Base-by-base conservation (phyloP, 139 green algal genomes). In the Coelastrella sp. region DNA sequence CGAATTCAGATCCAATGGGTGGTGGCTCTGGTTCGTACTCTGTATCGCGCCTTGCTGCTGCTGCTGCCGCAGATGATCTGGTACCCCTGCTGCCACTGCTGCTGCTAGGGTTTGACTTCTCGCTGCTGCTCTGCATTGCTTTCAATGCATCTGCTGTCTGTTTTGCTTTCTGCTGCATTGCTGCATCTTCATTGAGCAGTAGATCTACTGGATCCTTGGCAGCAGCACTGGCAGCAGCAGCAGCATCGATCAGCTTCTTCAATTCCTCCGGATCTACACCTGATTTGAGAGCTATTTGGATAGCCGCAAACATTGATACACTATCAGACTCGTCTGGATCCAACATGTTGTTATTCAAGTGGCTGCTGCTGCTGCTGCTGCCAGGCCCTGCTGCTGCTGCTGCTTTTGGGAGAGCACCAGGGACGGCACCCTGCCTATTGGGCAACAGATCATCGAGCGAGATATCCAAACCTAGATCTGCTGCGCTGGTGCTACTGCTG, bases 161-260 rank as follows among this genome's bases (percentile, higher is more conserved):
- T n/a, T 81, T n/a, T 6, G 17, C 68, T 76, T 76, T 76, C 17
- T 76, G 68, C 68, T 76, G 68, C 68, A 76, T 76, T 23, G 83
- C 83, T 68, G 83, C 85, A 32, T 90, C 73, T 19, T 68, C 59
- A n/a, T 88, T 57, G 47, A 88, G 73, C 73, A 84, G 58, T n/a
- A 83, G 85, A 64, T 90, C 85, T 2, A 90, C 73, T 14, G 73
- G 58, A 56, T 90, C 85, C 19, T 16, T 47, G 20, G 85, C 85
- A 75, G 85, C 85, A 77, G 85, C 85, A 75, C 5, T 20, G 20
- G 73, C 85, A 75, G 73, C 85, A 61, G 85, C 85, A 74, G 85
- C 73, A 71, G 71, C 85, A 64, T 90, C 85, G 11, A 90, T 83
- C 74, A 90, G 60, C 85, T 83, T 14, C 74, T 90, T 83, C 20